These are phyloP conservation scores for Aurinia saxatilis DNA, from an alignment of 345 rosid species.

Conservation along the genomic window DNA sequence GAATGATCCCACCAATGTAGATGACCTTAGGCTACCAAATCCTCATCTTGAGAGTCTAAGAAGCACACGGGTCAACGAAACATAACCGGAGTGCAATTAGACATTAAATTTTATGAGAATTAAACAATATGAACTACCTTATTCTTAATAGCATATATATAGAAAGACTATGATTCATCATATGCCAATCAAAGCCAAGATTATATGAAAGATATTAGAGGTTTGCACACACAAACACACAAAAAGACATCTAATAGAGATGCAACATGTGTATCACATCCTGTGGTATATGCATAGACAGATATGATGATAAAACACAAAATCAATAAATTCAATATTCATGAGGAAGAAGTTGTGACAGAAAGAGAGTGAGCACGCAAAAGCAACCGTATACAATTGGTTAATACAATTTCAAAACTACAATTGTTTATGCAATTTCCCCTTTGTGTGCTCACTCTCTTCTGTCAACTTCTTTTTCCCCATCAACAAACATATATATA, in stretches of 20 bases:
- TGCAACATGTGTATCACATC: neutral
- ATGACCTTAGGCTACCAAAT: no score
- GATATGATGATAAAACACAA: neutral
- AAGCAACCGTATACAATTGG: slow-evolving; percentile 19
- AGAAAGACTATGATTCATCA: neutral
- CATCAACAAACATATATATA: slow-evolving; percentile 4
- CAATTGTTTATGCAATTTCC: neutral
- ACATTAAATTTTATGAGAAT: neutral
- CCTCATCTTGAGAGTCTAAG: neutral
- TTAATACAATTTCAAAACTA: no score
- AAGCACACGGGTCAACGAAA: neutral
- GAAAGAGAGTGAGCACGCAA: slow-evolving; percentile 27
- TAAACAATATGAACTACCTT: neutral
- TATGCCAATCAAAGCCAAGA: neutral
- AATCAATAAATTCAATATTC: neutral
- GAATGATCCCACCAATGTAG: no score
- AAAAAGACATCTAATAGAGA: neutral
- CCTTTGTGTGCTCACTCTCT: slow-evolving; percentile 35
- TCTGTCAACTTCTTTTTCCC: slow-evolving; percentile 29
- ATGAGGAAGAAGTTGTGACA: slow-evolving; percentile 27
- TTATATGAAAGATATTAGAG: neutral
- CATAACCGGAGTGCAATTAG: neutral
- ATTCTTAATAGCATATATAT: neutral
- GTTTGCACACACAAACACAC: no score
- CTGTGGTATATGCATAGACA: neutral